These are phyloP conservation scores for Penicillium roqueforti DNA, from an alignment of 495 filamentous ascomycete species.

Conservation along the genomic window DNA sequence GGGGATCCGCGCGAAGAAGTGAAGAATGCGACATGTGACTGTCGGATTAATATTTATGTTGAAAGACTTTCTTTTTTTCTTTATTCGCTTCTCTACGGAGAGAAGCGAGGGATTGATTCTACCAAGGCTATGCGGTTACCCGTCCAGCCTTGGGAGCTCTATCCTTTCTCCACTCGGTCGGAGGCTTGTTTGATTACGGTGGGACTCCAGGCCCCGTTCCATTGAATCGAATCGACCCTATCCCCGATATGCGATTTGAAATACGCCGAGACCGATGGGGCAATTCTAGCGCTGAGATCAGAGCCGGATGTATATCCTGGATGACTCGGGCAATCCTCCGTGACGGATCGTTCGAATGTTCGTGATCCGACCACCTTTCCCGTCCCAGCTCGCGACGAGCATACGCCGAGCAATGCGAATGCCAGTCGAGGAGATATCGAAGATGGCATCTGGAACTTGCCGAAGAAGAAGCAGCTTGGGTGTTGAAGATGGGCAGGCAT, in stretches of 20 bases:
- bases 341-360: background rate
- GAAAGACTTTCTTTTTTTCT: background rate
- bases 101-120: background rate
- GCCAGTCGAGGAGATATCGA: background rate
- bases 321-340: background rate
- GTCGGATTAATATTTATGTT: background rate
- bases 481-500: background rate
- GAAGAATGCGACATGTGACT: conserved; percentile 4
- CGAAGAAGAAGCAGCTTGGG: too few species aligned
- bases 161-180: background rate
- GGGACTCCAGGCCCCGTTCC: background rate
- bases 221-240: background rate
- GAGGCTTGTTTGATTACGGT: background rate
- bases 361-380: background rate
- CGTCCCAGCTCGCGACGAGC: background rate
- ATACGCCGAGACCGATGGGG: background rate
- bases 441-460: background rate
- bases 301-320: background rate
- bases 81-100: background rate
- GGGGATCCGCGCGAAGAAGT: conserved; percentile 13
- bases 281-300: background rate
- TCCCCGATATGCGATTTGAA: background rate
- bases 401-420: background rate
- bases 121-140: background rate
- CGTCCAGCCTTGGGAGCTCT: background rate